phyloP scores from a whole-genome alignment of 148 eudicot species.

The Arctostaphylos glauca region DNA sequence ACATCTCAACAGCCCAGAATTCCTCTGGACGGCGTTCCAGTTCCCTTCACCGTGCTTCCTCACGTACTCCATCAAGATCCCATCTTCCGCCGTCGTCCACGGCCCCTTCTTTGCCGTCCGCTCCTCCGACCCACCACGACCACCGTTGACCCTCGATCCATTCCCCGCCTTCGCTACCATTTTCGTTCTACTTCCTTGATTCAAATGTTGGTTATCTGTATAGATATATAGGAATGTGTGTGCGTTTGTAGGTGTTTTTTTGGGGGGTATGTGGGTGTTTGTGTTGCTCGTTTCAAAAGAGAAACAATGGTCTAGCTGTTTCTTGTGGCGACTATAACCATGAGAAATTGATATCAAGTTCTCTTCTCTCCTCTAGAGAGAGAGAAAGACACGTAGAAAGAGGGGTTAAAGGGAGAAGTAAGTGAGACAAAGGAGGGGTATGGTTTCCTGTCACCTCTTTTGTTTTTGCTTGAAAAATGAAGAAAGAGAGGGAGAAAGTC shows the following conservation, averaged over 20 bases:
- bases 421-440: constrained; percentile 10
- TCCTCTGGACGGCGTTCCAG: constrained; percentile 84
- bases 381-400: not conserved
- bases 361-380: constrained; percentile 11
- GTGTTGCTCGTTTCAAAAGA: not conserved
- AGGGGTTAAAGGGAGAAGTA: not conserved
- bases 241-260: not conserved
- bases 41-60: constrained; percentile 84
- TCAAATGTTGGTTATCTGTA: not conserved
- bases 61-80: constrained; percentile 70
- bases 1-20: constrained; percentile 63
- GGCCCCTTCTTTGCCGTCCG: constrained; percentile 67
- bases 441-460: constrained; percentile 9
- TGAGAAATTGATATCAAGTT: constrained; percentile 4
- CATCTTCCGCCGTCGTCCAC: constrained; percentile 79
- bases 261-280: not conserved
- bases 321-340: not conserved
- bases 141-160: constrained; percentile 7
- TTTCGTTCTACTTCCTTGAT: not conserved
- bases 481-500: constrained; percentile 3
- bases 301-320: not conserved
- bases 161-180: constrained; percentile 20
- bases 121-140: not conserved
- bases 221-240: not conserved
- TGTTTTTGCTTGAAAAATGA: constrained; percentile 14